Evolutionary conservation across 495 filamentous ascomycete species (phyloP), one percentile per base, ranked within the genome.

Genomic region (Neurospora sp.): DNA sequence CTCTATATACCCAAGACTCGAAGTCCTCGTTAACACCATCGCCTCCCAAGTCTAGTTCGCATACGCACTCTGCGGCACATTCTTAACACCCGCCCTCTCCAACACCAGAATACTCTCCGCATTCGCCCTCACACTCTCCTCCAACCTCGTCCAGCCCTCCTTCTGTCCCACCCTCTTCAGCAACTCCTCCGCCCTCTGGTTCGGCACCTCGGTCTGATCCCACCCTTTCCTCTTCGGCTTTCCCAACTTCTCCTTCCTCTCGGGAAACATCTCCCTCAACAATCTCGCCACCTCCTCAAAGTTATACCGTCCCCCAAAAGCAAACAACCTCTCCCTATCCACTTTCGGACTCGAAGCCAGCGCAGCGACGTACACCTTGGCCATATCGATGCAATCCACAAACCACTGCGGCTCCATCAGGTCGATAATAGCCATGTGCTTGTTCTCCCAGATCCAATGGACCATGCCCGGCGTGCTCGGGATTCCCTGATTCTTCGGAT

Each of bases 401-500:
- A 75, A 75, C 81, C 80, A 82, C 74, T 83, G 81, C 41, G 79
- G 78, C 22, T 76, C 71, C 61, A 83, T 73, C 68, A 78, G 22
- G 4, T 80, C 41, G 9, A 80, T 68, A 20, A 78, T 31, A 14
- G 77, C 73, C 4, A 73, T 46, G 11, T 76, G 73, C 59, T 65
- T 61, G 8, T 77, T 76, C 68, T 81, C 76, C 77, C 71, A 79
- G n/a, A 82, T 65, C 65, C 69, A 76, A 9, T 77, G 78, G 59
- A 80, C 75, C 75, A 82, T 77, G 9, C 81, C 82, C 1, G 76
- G 77, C 14, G 82, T 83, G 72, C 39, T 74, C 46, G 46, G 76
- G 69, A 78, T 74, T 12, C 77, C 77, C 44, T 80, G 77, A 27
- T 79, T 59, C 46, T 72, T 65, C 22, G 80, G 77, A 53, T 80